These are phyloP conservation scores for Akanthomyces lecanii DNA, from an alignment of 2,329 filamentous ascomycete genomes.

Conservation along the genomic window DNA sequence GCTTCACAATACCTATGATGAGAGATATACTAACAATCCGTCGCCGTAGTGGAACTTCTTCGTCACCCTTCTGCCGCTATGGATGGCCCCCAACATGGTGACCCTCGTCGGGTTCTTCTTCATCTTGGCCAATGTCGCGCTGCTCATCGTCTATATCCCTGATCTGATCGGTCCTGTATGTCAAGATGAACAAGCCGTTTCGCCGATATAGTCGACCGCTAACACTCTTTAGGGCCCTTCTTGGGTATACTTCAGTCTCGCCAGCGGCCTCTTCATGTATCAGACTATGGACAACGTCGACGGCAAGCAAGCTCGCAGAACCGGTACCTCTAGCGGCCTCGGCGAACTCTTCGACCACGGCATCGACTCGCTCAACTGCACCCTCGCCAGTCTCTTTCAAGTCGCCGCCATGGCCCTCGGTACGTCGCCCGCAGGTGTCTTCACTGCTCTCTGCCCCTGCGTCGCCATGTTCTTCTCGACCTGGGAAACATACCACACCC, in stretches of 20 bases:
- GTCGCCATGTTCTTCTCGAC: conserved; percentile 99
- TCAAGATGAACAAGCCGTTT: conserved; percentile 13
- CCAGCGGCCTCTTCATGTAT: conserved; percentile 95
- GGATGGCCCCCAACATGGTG: conserved; percentile 97
- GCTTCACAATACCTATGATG: neutral
- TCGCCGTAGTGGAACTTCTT: conserved; percentile 84
- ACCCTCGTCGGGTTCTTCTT: conserved; percentile 93
- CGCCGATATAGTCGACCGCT: neutral
- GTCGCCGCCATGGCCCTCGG: conserved; percentile 92
- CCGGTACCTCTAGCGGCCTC: conserved; percentile 88
- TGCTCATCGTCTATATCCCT: conserved; percentile 75
- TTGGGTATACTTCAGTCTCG: conserved; percentile 96
- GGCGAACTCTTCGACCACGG: conserved; percentile 98
- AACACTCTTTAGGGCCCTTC: conserved; percentile 59
- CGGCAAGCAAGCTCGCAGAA: conserved; percentile 92
- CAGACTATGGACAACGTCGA: conserved; percentile 99
- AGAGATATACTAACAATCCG: conserved; percentile 18
- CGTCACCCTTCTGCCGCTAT: conserved; percentile 86
- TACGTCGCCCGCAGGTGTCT: conserved; percentile 76
- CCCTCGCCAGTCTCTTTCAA: conserved; percentile 83
- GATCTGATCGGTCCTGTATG: conserved; percentile 85
- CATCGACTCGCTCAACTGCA: conserved; percentile 97
- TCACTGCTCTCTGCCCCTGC: conserved; percentile 86
- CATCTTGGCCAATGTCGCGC: conserved; percentile 76
- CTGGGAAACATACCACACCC: conserved; percentile 98